These are phyloP conservation scores for Gynostemma pentaphyllum DNA, from an alignment of 306 rosid genomes.

Conservation along the genomic window DNA sequence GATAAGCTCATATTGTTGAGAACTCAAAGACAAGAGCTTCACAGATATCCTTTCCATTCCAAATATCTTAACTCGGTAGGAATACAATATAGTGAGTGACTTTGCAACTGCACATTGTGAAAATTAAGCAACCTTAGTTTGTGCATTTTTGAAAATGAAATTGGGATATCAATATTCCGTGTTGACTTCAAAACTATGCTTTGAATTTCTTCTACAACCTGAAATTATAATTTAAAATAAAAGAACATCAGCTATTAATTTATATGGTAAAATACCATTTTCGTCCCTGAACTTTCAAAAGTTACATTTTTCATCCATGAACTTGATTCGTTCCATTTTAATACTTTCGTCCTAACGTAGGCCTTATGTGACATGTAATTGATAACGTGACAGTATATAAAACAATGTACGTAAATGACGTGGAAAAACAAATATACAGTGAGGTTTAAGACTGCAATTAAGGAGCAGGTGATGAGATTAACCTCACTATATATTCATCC, in stretches of 20 bases:
- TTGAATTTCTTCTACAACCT: constrained; percentile 13
- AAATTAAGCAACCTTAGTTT: constrained; percentile 11
- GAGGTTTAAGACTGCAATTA: too few relatives aligned
- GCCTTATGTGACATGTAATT: too few relatives aligned
- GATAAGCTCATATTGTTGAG: constrained; percentile 8
- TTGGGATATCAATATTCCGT: not conserved
- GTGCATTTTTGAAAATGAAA: constrained; percentile 16
- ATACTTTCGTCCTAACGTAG: too few relatives aligned
- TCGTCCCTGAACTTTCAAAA: too few relatives aligned
- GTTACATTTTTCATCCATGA: too few relatives aligned
- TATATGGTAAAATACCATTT: too few relatives aligned
- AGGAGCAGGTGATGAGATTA: too few relatives aligned
- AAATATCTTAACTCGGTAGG: constrained; percentile 9
- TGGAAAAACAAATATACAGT: too few relatives aligned
- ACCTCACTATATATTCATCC: too few relatives aligned
- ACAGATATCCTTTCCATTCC: constrained; percentile 10
- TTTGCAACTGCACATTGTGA: not conserved
- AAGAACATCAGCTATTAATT: not conserved
- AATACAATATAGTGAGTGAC: not conserved
- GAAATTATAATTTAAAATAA: not conserved
- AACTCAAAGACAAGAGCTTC: not conserved
- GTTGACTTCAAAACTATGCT: not conserved
- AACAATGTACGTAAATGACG: too few relatives aligned
- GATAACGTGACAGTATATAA: too few relatives aligned
- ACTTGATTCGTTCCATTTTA: too few relatives aligned